Conservation (phyloP, 2,329 filamentous ascomycete genomes). For the Hymenoscyphus repandus region DNA sequence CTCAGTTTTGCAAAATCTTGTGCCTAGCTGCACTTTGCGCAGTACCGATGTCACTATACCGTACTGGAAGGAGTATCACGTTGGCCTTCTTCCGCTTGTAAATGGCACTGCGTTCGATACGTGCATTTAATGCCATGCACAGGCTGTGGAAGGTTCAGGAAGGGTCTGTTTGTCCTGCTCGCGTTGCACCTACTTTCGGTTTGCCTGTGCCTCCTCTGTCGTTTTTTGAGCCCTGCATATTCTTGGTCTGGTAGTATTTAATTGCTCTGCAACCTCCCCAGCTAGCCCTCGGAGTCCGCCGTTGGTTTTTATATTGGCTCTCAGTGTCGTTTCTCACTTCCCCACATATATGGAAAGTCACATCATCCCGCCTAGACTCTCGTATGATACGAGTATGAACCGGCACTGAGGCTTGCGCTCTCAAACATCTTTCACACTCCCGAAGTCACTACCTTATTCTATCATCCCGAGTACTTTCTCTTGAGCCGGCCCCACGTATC, state of each 20-base stretch:
- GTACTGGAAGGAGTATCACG: too few relatives aligned
- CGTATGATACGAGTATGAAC: constrained; percentile 25
- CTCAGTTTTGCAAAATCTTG: too few relatives aligned
- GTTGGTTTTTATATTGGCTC: constrained; percentile 8
- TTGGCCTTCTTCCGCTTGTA: too few relatives aligned
- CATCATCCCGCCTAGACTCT: constrained; percentile 17
- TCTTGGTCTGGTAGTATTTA: neutral
- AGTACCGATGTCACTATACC: too few relatives aligned
- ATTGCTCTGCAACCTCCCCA: too few relatives aligned
- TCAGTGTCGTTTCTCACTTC: constrained; percentile 2
- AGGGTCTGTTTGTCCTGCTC: neutral
- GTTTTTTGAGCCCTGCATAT: neutral
- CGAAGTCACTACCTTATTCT: constrained; percentile 5
- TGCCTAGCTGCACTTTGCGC: too few relatives aligned
- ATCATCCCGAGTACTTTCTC: constrained; percentile 4
- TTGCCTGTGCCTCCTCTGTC: too few relatives aligned
- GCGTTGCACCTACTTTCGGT: too few relatives aligned
- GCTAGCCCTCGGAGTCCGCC: constrained; percentile 11
- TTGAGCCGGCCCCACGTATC: constrained; percentile 5
- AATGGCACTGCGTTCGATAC: too few relatives aligned
- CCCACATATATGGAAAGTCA: constrained; percentile 15
- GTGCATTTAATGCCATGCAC: too few relatives aligned
- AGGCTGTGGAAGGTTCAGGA: too few relatives aligned
- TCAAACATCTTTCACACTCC: constrained; percentile 13
- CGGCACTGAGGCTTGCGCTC: constrained; percentile 10